Conservation (phyloP, 768 basidiomycete species). For the Suillus subluteus region DNA sequence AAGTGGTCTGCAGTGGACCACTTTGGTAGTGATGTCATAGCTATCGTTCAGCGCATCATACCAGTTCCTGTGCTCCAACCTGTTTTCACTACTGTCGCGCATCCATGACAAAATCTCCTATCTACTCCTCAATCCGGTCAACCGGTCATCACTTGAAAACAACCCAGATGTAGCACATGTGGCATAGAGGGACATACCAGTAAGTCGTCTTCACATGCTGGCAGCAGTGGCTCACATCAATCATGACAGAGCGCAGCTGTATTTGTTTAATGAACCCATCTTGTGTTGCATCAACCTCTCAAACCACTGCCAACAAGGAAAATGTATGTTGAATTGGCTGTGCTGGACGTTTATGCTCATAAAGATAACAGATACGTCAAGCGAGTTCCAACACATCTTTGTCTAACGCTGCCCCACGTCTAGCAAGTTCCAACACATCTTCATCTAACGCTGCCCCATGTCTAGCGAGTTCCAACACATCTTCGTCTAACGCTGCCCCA, state of each 20-base stretch:
- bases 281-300: not conserved
- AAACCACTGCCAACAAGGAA: not conserved
- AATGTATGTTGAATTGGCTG: too few species aligned
- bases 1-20: not conserved
- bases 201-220: not conserved
- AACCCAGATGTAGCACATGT: not conserved
- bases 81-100: not conserved
- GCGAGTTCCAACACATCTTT: too few species aligned
- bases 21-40: not conserved
- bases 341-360: too few species aligned
- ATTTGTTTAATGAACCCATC: not conserved
- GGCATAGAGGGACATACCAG: not conserved
- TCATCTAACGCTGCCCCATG: too few species aligned
- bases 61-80: not conserved
- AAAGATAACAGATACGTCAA: too few species aligned
- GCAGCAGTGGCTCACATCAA: not conserved
- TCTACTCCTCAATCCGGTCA: not conserved
- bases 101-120: too few species aligned
- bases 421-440: too few species aligned
- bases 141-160: too few species aligned
- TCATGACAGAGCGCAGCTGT: not conserved
- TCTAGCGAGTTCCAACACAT: too few species aligned
- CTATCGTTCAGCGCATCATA: not conserved
- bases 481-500: not conserved
- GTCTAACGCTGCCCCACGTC: too few species aligned